Evolutionary conservation across 306 rosid species (phyloP), one percentile per base, ranked within the genome.

Genomic region (Mucuna pruriens): DNA sequence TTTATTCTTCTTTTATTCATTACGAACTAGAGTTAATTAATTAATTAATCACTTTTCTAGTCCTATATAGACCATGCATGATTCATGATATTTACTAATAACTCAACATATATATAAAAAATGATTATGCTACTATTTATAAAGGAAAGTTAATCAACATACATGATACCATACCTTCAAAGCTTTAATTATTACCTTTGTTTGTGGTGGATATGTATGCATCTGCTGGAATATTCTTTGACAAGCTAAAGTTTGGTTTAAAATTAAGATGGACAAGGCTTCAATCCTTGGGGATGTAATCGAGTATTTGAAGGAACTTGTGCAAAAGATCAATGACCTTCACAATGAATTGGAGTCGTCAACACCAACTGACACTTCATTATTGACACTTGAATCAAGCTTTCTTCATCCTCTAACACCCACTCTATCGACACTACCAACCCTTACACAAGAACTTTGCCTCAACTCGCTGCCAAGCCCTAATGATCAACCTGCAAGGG

Each of bases 251-350:
- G 2, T 78, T 76, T 74, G 39, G 2, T 61, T 62, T 62, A 62
- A 42, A 65, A 36, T 2, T 1, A 82, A 95, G 99, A 95, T 95
- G 99, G 99, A 95, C 74, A 91, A 98, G 86, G 99, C 99, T 71
- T 93, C 99, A 54, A 95, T 95, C 20, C 97, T 95, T 23, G 99
- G 99, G 75, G 98, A 93, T 76, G 98, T 97, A 76, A 90, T 95
- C 1, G 98, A 95, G 76, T 93, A 95, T 90, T 75, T 93, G 90
- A 93, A 93, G 83, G 98, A 93, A 74, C 97, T 95, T 26, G 84
- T 93, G 68, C 97, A 93, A 74, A 91, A 90, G 90, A 95, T 95
- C 75, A 88, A 86, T 82, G 94, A 86, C 45, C 93, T 95, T 17
- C 93, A 93, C 61, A 93, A 85, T 23, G 99, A 95, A 82, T 87